Evolutionary conservation across 2,329 filamentous ascomycete genomes (phyloP).

Genomic region (Acarospora socialis): DNA sequence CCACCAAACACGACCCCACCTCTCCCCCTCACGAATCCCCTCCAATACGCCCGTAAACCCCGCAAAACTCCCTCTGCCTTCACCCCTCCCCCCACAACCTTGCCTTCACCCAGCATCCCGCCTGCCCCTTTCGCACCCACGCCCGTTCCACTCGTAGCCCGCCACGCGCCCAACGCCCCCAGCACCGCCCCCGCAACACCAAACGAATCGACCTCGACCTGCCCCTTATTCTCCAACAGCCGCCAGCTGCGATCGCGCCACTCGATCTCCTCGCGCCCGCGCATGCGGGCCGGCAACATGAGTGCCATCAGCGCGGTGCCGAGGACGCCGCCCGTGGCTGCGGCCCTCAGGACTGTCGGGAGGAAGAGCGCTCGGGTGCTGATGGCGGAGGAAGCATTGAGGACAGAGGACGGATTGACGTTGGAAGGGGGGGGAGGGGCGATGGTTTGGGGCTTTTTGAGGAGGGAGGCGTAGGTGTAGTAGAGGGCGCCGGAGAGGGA

Average conservation of each 20-base stretch:
- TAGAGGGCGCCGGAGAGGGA: constrained; percentile 24
- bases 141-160: not conserved
- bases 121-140: not conserved
- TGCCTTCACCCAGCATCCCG: constrained; percentile 2
- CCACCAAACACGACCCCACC: constrained; percentile 7
- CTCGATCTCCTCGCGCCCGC: constrained; percentile 43
- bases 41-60: too few relatives aligned
- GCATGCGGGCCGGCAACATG: constrained; percentile 38
- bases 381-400: too few relatives aligned
- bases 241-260: constrained; percentile 52
- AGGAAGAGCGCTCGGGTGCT: too few relatives aligned
- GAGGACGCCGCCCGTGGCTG: constrained; percentile 32
- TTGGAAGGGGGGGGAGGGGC: constrained; percentile 17
- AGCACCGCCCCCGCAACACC: constrained; percentile 1
- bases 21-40: too few relatives aligned
- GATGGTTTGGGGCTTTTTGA: too few relatives aligned
- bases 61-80: too few relatives aligned
- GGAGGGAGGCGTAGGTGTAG: constrained; percentile 18
- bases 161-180: constrained; percentile 3
- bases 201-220: constrained; percentile 25
- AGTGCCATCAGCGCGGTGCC: constrained; percentile 32
- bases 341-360: constrained; percentile 31
- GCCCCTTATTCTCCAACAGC: constrained; percentile 42
- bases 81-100: too few relatives aligned
- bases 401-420: constrained; percentile 14